Percentiles rank a stretch among this genome's conserved stretches.
phyloP scores from a whole-genome alignment of 2,329 filamentous ascomycete species.

The Phaeophleospora eucalypticola region DNA sequence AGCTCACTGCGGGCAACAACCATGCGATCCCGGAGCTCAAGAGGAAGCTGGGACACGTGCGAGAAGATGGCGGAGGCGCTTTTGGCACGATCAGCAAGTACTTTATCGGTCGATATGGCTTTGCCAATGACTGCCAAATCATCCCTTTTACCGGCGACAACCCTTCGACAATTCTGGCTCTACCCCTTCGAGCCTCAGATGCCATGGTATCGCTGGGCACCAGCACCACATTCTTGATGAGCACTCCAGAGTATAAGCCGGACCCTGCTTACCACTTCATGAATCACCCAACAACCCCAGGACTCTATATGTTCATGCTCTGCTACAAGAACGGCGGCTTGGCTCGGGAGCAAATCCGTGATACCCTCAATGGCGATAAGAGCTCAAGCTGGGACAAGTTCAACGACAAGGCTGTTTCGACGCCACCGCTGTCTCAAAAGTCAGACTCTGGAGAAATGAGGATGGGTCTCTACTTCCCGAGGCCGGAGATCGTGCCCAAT shows the following conservation, averaged over 20 bases:
- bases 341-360: slow-evolving; percentile 83
- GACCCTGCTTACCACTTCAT: slow-evolving; percentile 95
- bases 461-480: slow-evolving; percentile 89
- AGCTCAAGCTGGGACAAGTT: slow-evolving; percentile 68
- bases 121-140: slow-evolving; percentile 69
- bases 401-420: slow-evolving; percentile 66
- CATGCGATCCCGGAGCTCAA: slow-evolving; percentile 63
- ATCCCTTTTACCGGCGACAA: slow-evolving; percentile 94
- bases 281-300: slow-evolving; percentile 88
- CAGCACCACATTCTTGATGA: slow-evolving; percentile 96
- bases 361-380: slow-evolving; percentile 61
- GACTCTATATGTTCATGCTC: slow-evolving; percentile 99
- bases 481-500: slow-evolving; percentile 94
- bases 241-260: slow-evolving; percentile 83
- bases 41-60: slow-evolving; percentile 74
- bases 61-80: slow-evolving; percentile 72
- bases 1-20: slow-evolving; percentile 63
- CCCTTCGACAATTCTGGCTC: slow-evolving; percentile 85
- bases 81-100: slow-evolving; percentile 74
- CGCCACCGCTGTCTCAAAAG: slow-evolving; percentile 64
- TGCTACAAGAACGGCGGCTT: slow-evolving; percentile 99
- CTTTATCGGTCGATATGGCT: slow-evolving; percentile 74
- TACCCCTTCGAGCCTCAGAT: slow-evolving; percentile 81
- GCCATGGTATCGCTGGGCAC: slow-evolving; percentile 94
- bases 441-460: slow-evolving; percentile 57